Base-by-base conservation (phyloP, 2,329 filamentous ascomycete genomes). In the Pyrenochaeta sp. region DNA sequence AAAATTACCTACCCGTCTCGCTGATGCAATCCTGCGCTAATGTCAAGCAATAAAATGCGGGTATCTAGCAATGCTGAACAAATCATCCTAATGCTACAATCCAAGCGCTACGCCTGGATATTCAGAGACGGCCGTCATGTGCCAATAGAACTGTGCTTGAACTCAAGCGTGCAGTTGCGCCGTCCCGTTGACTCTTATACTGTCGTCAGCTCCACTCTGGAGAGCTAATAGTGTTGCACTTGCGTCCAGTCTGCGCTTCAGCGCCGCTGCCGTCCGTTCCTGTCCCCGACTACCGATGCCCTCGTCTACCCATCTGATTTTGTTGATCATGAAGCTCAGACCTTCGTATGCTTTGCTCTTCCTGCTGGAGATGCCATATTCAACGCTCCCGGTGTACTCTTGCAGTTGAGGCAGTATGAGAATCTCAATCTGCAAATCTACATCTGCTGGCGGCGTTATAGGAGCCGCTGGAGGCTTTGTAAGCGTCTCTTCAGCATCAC, bases 351-450 rank as follows among this genome's bases (percentile, higher is more conserved):
- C 85, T 6, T 87, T 89, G 82, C 92, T 97, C 54, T 89, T 86
- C 23, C 92, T 87, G 61, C 91, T 96, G 63, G 87, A 88, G 51
- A 99, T 85, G 2, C 94, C 94, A 67, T 90, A 92, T 37, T 91
- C 85, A 0, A 89, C 89, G 0, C 87, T 89, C 5, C 87, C 86
- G 0, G 85, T 81, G 71, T 98, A 99, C 56, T 86, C 87, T 58
- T 91, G 83, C 3, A 99, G 79, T 0, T 86, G 82, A 0, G 94
- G 95, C 0, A 98, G 82, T 11, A 99, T 87, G 11, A 97, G 79
- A 0, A 98, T 75, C 14, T 91, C 96, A 60, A 99, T 90, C 63
- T 98, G 91, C 36, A 96, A 78, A 71, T 98, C 95, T 63, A 89
- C 88, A 52, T 89, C 86, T 0, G 80, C 74, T 0, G 87, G 89